Evolutionary conservation across 805 yeast species (phyloP), one percentile per base, ranked within the genome.

Genomic region (Zygoascus bituminiphila): DNA sequence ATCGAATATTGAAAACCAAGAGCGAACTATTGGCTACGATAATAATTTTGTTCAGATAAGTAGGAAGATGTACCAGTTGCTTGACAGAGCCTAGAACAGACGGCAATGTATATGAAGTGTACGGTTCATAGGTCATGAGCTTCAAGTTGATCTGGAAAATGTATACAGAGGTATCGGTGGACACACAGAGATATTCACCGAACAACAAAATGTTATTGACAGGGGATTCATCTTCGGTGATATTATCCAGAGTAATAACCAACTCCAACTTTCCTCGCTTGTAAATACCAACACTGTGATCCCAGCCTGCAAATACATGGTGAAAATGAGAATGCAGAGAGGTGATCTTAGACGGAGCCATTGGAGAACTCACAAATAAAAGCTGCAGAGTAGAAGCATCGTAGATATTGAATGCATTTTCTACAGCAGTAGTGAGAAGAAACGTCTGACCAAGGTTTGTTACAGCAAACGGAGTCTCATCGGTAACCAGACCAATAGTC

Each of bases 391-490:
- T 87, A 26, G 91, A 79, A 12, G 58, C 96, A 68, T 93, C 98
- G 61, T 85, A 93, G 24, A 93, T 87, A 64, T 91, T 98, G 69
- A 93, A 87, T 0, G 91, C 75, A 46, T 80, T 74, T 2, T 97
- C 98, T 20, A 93, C 96, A 41, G 86, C 81, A 0, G 98, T 91
- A 15, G 83, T 95, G 36, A 88, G 78, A 59, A 89, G 84, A 59
- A 84, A 89, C 1, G 95, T 80, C 14, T 86, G 75, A 46, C 98
- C 98, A 51, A 91, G 73, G 1, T 91, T 80, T 23, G 98, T 94
- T 19, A 88, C 72, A 5, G 96, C 85, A 62, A 89, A 87, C 2
- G 98, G 98, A 1, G 75, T 72, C 33, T 78, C 82, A 61, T 87
- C 87, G 24, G 96, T 76, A n/a, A 94, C 95, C 60, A 87, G 81